Evolutionary conservation across 169 alveolate genomes (phyloP).

Genomic region (Eimeria necatrix): DNA sequence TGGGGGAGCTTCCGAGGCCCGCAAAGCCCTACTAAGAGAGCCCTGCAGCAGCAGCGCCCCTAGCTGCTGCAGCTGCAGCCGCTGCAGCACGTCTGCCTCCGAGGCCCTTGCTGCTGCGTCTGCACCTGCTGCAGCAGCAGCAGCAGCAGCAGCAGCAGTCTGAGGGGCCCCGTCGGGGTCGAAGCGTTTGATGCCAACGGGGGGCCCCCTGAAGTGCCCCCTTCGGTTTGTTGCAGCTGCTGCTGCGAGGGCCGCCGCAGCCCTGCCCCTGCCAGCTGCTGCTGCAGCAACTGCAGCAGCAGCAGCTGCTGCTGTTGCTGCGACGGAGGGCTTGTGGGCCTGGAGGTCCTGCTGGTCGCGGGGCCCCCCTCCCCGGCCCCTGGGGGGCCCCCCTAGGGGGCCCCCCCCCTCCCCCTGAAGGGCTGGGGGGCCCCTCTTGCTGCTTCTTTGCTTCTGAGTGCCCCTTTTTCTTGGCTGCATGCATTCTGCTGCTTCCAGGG

Average conservation of each 20-base stretch:
- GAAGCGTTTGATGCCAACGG: background rate
- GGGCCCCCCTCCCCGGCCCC: background rate
- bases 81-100: conserved; percentile 25
- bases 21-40: background rate
- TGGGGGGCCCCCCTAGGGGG: background rate
- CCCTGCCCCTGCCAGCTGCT: conserved; percentile 16
- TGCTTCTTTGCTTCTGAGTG: background rate
- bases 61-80: conserved; percentile 46
- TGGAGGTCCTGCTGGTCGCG: background rate
- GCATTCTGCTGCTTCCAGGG: background rate
- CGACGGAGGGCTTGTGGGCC: background rate
- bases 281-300: conserved; percentile 38
- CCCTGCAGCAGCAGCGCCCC: conserved; percentile 55
- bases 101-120: background rate
- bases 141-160: background rate
- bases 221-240: conserved; percentile 23
- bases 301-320: conserved; percentile 34
- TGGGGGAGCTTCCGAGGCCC: conserved; percentile 1
- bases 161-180: background rate
- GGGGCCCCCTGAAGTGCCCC: background rate
- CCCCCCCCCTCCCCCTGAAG: background rate
- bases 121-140: conserved; percentile 1
- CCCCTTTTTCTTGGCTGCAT: background rate
- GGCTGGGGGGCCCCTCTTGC: background rate
- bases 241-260: conserved; percentile 46